These are phyloP conservation scores for Saturnispora mendoncae DNA, from an alignment of 805 yeast genomes.

Conservation along the genomic window DNA sequence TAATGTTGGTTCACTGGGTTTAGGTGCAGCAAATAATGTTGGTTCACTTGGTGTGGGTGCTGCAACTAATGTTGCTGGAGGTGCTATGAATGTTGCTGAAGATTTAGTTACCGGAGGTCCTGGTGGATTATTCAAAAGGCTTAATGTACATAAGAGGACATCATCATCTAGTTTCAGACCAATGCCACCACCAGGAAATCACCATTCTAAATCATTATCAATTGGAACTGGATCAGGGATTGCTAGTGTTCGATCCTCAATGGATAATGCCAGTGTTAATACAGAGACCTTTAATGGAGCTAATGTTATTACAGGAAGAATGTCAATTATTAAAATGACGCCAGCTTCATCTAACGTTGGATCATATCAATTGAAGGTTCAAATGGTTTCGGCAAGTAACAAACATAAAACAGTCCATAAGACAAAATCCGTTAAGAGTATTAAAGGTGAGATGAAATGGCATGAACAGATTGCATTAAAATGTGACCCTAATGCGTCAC, in stretches of 20 bases:
- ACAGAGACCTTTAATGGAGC: conserved; percentile 17
- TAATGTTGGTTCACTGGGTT: no score
- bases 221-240: not conserved
- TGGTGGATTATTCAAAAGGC: conserved; percentile 14
- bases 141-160: conserved; percentile 21
- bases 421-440: conserved; percentile 50
- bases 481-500: conserved; percentile 50
- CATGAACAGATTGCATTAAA: conserved; percentile 61
- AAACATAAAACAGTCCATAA: conserved; percentile 52
- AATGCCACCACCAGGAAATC: not conserved
- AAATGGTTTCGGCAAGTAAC: conserved; percentile 28
- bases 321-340: conserved; percentile 36
- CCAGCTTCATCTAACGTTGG: conserved; percentile 17
- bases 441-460: conserved; percentile 40
- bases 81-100: conserved; percentile 6
- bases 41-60: conserved; percentile 32
- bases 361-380: conserved; percentile 43
- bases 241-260: conserved; percentile 10
- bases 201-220: conserved; percentile 4
- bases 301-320: conserved; percentile 42
- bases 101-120: not conserved
- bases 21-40: no score
- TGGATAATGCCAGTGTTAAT: conserved; percentile 26
- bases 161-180: conserved; percentile 3
- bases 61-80: conserved; percentile 34